Evolutionary conservation across 2,329 filamentous ascomycete genomes (phyloP), one percentile per base, ranked within the genome.

Genomic region (Monosporascus sp.): DNA sequence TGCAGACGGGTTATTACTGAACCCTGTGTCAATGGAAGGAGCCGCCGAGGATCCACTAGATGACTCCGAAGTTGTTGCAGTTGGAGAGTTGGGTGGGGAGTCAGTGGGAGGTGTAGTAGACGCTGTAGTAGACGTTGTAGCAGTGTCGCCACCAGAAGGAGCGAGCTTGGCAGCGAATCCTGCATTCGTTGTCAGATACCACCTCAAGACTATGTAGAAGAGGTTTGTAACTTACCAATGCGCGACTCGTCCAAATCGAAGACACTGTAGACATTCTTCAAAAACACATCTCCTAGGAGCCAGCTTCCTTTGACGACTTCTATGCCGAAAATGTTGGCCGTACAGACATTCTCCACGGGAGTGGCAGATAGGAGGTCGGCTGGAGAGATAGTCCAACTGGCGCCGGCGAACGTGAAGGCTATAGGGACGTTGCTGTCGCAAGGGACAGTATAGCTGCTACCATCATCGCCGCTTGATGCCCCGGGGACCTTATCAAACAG

Each of bases 261-360:
- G 24, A 94, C 85, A 1, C 83, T 77, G 66, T 96, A 96, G 17
- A 96, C 90, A 61, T 95, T 96, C 74, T 95, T 96, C 56, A 96
- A 72, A 62, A 96, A 96, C 1, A 87, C 82, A 59, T 91, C 90
- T 2, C 91, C 91, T 1, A 96, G 70, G n/a, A 96, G 76, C 90
- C 90, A 96, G 27, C 84, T 62, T 61, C 74, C 76, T 1, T 76
- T 71, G 47, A 90, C 84, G 15, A 89, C 82, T 65, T 86, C 80
- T 25, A 83, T 78, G 2, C 87, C 88, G 50, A 90, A 85, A 37
- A 96, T 81, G 61, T 89, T 91, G 67, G 88, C 92, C 18, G 82
- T 78, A 64, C 84, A 87, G 27, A 68, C 68, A 27, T 75, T 77
- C n/a, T 71, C 64, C 48, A 61, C 62, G 51, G 74, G 64, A 24